Conservation (phyloP, 169 alveolate species). For the Plasmodium vinckei region DNA sequence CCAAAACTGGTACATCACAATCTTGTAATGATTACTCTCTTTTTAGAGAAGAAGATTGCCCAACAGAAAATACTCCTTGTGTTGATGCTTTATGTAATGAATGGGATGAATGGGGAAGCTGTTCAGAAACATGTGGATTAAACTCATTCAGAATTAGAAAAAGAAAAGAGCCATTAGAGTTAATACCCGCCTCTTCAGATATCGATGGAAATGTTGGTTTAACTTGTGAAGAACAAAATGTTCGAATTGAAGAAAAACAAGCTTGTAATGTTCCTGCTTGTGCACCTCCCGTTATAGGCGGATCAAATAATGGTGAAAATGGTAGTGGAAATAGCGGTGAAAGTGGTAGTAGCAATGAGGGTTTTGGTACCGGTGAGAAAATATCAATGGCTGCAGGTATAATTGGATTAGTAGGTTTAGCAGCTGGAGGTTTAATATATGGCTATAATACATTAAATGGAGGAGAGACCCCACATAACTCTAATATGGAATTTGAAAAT, state of each 20-base stretch:
- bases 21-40: conserved; percentile 42
- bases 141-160: conserved; percentile 40
- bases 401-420: conserved; percentile 42
- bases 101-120: conserved; percentile 76
- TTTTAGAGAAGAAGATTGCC: conserved; percentile 71
- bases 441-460: conserved; percentile 64
- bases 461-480: conserved; percentile 57
- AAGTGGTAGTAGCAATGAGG: background rate
- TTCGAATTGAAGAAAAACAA: conserved; percentile 45
- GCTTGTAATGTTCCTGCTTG: conserved; percentile 55
- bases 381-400: conserved; percentile 69
- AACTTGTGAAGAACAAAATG: conserved; percentile 69
- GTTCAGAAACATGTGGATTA: conserved; percentile 52
- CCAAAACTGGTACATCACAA: conserved; percentile 8
- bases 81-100: conserved; percentile 64
- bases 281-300: background rate
- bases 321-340: background rate
- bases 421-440: conserved; percentile 57
- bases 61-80: conserved; percentile 30
- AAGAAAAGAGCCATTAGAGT: conserved; percentile 59
- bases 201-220: conserved; percentile 56
- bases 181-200: conserved; percentile 63
- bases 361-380: conserved; percentile 69
- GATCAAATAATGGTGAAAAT: background rate
- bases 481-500: conserved; percentile 74